Base-by-base conservation (phyloP, 78 protist species). In the Dictyostelium citrinum region DNA sequence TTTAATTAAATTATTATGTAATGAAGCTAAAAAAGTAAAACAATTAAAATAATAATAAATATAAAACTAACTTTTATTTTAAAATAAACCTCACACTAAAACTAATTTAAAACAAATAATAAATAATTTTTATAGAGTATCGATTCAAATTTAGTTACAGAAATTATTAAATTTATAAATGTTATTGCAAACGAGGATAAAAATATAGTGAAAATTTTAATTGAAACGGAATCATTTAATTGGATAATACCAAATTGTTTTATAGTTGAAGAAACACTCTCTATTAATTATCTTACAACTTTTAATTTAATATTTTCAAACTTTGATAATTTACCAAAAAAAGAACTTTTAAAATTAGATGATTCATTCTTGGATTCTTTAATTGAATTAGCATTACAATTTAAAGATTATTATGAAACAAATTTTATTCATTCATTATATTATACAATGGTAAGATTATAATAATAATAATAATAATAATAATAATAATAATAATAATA, bases 191-290 rank as follows among this genome's bases (percentile, higher is more conserved):
- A 51, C 24, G 79, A 78, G 20, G 76, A 77, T 43, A 39, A 58
- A 24, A 75, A 72, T 22, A 68, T 78, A 22, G 24, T 76, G 2
- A 3, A 39, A 8, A 45, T 78, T 24, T 46, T 88, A 51, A 64
- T 78, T 12, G 45, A 76, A 6, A 11, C 12, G 24, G 76, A 88
- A 67, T 49, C 75, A 22, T 68, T 88, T 31, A 79, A 78, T 39
- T 88, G 93, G 93, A 78, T 88, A 16, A 76, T 88, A 61, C 93
- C 93, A 61, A 88, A 76, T 51, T 67, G 76, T 43, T 88, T 88
- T 27, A 88, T 88, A 55, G 60, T 68, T 5, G 85, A 88, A 24
- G 85, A 83, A 27, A 46, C 70, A 11, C 22, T 39, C 22, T n/a
- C 79, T 4, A 29, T 41, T 1, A 33, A 78, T 11, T 64, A 78